Percentiles rank a stretch among this genome's conserved stretches.
Evolutionary conservation across 2,329 filamentous ascomycete genomes (phyloP).

Genomic region (Colletotrichum musae): DNA sequence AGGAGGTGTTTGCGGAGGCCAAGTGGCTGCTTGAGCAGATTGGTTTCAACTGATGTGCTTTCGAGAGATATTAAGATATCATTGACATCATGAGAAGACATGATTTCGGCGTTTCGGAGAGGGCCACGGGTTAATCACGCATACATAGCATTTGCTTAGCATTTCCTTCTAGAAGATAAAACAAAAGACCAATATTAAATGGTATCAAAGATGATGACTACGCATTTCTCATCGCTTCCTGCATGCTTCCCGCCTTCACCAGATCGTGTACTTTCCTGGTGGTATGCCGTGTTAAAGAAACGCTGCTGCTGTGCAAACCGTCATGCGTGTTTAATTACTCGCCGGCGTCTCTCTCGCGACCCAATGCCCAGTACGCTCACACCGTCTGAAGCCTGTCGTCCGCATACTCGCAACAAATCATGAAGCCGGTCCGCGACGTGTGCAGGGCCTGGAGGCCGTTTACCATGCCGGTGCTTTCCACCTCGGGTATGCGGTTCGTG

Average conservation of each 20-base stretch:
- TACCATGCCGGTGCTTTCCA: background rate
- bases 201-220: background rate
- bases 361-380: no score
- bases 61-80: background rate
- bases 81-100: background rate
- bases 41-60: background rate
- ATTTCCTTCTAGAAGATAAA: background rate
- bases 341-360: no score
- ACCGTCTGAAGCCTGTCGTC: background rate
- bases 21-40: constrained; percentile 42
- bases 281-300: no score
- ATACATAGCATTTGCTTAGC: background rate
- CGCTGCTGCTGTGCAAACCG: no score
- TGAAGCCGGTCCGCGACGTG: constrained; percentile 7
- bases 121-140: background rate
- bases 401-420: constrained; percentile 12
- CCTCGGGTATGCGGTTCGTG: constrained; percentile 1
- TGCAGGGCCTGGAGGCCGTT: constrained; percentile 5
- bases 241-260: no score
- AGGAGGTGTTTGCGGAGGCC: constrained; percentile 42
- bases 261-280: no score
- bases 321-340: background rate
- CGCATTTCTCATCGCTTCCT: no score
- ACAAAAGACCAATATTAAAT: background rate
- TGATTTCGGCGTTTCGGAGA: constrained; percentile 14